These are phyloP conservation scores for Phlebopus sp. DNA, from an alignment of 1,284 basidiomycete species.

Conservation along the genomic window DNA sequence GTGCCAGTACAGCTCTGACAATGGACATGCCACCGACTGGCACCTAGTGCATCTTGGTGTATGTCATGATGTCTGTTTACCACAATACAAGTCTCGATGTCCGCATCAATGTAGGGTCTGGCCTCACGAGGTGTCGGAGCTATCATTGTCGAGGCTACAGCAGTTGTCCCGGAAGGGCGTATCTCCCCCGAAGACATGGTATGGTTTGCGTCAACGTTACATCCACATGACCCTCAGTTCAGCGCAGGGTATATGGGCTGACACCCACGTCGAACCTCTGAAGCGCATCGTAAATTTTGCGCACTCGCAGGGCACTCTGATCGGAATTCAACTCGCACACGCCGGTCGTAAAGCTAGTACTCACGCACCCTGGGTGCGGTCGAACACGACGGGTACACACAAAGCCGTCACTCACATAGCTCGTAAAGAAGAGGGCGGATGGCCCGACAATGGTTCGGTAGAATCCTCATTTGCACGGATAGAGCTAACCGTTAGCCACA, in stretches of 20 bases:
- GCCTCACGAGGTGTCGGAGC: slow-evolving; percentile 61
- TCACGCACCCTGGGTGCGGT: slow-evolving; percentile 44
- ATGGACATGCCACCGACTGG: slow-evolving; percentile 75
- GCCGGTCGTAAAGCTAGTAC: slow-evolving; percentile 60
- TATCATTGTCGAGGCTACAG: slow-evolving; percentile 68
- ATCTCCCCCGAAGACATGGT: slow-evolving; percentile 66
- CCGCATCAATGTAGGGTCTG: slow-evolving; percentile 40
- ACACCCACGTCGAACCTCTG: slow-evolving; percentile 53
- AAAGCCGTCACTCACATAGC: slow-evolving; percentile 22
- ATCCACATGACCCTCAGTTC: background rate
- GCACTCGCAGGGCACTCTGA: slow-evolving; percentile 44
- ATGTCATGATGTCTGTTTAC: slow-evolving; percentile 19
- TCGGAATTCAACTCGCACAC: slow-evolving; percentile 64
- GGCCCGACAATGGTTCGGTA: slow-evolving; percentile 48
- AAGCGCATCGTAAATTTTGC: slow-evolving; percentile 57
- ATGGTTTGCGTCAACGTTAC: slow-evolving; percentile 5
- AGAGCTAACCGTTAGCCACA: slow-evolving; percentile 11
- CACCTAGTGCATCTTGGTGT: slow-evolving; percentile 75
- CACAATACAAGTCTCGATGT: background rate
- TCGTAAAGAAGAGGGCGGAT: slow-evolving; percentile 49
- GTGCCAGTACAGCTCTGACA: slow-evolving; percentile 75
- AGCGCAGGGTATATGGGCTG: slow-evolving; percentile 61
- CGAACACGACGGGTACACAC: slow-evolving; percentile 26
- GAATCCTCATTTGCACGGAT: background rate
- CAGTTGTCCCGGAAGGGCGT: slow-evolving; percentile 75